Evolutionary conservation across 1,284 basidiomycete genomes (phyloP).

Genomic region (Ganoderma meredithae): DNA sequence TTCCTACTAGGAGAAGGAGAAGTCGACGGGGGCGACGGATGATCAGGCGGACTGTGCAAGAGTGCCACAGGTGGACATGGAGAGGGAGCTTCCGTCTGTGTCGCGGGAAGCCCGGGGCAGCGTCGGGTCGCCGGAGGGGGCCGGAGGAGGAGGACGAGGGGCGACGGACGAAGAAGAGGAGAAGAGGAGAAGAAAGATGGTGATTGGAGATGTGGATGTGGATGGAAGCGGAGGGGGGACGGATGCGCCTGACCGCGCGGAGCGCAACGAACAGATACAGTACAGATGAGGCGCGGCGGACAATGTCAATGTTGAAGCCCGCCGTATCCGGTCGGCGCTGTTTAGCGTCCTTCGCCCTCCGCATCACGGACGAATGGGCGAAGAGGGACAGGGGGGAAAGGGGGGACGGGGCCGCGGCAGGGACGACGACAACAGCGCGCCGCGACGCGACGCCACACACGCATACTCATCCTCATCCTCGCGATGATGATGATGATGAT

Average conservation of each 20-base stretch:
- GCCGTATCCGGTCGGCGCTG: neutral
- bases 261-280: constrained; percentile 11
- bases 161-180: too few relatives aligned
- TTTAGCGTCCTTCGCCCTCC: neutral
- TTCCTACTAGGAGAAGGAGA: too few relatives aligned
- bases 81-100: too few relatives aligned
- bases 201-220: too few relatives aligned
- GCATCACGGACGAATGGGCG: constrained; percentile 8
- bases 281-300: neutral
- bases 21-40: neutral
- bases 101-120: neutral
- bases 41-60: neutral
- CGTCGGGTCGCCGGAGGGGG: neutral
- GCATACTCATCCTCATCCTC: neutral
- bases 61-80: neutral
- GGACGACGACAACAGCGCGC: neutral
- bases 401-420: neutral
- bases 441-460: constrained; percentile 6
- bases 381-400: neutral
- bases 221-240: neutral
- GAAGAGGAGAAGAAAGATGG: constrained; percentile 1
- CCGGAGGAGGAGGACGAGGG: neutral
- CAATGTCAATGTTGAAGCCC: neutral
- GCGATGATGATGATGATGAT: neutral
- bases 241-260: neutral